Evolutionary conservation across 441 rosid species (phyloP).

Genomic region (Erysimum cheiri): DNA sequence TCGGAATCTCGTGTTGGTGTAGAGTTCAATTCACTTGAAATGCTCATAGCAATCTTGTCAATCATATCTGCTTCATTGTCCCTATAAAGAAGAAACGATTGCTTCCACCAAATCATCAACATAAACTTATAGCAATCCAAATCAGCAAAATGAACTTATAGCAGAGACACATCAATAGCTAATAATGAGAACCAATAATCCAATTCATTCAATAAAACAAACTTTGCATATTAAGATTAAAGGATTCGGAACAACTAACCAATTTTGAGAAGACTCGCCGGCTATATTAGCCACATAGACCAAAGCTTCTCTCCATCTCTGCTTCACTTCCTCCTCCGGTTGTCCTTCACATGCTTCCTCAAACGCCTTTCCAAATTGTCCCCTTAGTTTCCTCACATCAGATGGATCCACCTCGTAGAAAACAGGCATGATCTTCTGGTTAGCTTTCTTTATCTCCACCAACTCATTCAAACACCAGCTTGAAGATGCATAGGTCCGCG

Average conservation of each 20-base stretch:
- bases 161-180: neutral
- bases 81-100: conserved; percentile 17
- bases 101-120: neutral
- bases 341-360: conserved; percentile 2
- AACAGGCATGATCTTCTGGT: conserved; percentile 11
- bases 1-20: conserved; percentile 3
- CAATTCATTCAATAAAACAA: no score
- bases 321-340: conserved; percentile 22
- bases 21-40: conserved; percentile 32
- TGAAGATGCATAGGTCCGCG: conserved; percentile 39
- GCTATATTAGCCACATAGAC: conserved; percentile 31
- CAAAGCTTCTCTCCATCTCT: conserved; percentile 40
- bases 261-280: conserved; percentile 35
- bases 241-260: conserved; percentile 23
- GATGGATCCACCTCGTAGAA: conserved; percentile 39
- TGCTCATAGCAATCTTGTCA: conserved; percentile 25
- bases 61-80: conserved; percentile 45
- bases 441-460: conserved; percentile 11
- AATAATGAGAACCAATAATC: neutral
- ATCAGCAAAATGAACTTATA: no score
- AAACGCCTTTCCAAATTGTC: conserved; percentile 16
- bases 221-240: neutral
- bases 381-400: conserved; percentile 33
- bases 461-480: conserved; percentile 41
- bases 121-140: neutral